Conservation (phyloP, 805 yeast species). For the Ogataea nitratoaversa region DNA sequence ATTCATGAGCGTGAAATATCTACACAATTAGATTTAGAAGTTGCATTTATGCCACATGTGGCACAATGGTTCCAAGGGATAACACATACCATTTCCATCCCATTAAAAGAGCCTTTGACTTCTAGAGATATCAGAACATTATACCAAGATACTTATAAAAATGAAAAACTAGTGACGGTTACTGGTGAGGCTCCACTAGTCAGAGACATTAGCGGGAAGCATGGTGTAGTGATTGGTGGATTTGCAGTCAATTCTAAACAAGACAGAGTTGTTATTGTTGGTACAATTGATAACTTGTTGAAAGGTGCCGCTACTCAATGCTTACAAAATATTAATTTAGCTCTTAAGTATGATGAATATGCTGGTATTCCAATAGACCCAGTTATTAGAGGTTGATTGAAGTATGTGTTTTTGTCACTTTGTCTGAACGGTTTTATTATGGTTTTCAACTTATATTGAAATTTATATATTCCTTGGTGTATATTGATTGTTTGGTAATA, state of each 20-base stretch:
- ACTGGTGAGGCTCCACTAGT: constrained; percentile 93
- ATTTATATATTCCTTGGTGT: no score
- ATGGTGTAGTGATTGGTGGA: constrained; percentile 93
- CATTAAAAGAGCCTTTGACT: constrained; percentile 67
- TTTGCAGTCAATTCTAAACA: constrained; percentile 87
- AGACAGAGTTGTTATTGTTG: constrained; percentile 89
- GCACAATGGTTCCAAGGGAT: constrained; percentile 99
- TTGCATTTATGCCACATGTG: constrained; percentile 94
- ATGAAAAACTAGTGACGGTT: constrained; percentile 79
- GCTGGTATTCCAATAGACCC: constrained; percentile 86
- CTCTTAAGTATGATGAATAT: constrained; percentile 86
- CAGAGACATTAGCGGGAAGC: constrained; percentile 86
- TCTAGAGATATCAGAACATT: constrained; percentile 79
- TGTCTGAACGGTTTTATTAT: neutral
- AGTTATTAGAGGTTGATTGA: constrained; percentile 43
- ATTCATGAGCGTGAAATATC: constrained; percentile 95
- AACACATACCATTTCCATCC: constrained; percentile 85
- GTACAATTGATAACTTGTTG: constrained; percentile 90
- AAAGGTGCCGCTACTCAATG: constrained; percentile 99
- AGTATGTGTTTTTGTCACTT: neutral
- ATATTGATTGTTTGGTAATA: no score
- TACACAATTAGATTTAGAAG: constrained; percentile 65
- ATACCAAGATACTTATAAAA: constrained; percentile 83
- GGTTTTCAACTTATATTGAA: neutral
- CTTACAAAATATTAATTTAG: constrained; percentile 90